Conservation (phyloP, 1,284 basidiomycete genomes). For the Apiotrichum akiyoshidainum region DNA sequence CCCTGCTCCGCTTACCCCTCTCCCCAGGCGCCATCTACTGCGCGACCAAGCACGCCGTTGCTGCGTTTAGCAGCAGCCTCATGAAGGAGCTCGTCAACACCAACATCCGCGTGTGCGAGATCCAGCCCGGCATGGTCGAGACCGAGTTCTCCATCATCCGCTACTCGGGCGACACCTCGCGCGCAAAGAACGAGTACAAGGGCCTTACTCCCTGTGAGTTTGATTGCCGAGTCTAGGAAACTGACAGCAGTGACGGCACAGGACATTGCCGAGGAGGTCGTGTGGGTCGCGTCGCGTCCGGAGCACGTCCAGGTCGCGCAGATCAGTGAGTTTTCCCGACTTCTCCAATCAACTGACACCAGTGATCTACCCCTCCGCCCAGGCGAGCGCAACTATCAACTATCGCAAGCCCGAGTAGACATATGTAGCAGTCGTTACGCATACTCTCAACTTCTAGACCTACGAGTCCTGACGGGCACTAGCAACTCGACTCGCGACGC, state of each 20-base stretch:
- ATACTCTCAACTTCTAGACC: too few relatives aligned
- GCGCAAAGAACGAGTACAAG: conserved; percentile 84
- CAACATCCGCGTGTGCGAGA: conserved; percentile 83
- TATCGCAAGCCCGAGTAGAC: conserved; percentile 24
- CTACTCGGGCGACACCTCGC: conserved; percentile 73
- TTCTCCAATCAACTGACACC: too few relatives aligned
- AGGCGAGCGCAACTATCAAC: conserved; percentile 41
- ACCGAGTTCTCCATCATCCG: conserved; percentile 75
- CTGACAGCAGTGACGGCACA: conserved; percentile 53
- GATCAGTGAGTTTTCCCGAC: conserved; percentile 38
- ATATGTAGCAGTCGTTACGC: background rate
- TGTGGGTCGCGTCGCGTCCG: conserved; percentile 56
- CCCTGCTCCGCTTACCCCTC: background rate
- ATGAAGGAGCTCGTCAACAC: conserved; percentile 84
- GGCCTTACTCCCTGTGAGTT: conserved; percentile 58
- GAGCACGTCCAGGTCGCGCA: conserved; percentile 21
- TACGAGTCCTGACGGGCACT: too few relatives aligned
- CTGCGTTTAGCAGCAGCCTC: conserved; percentile 78
- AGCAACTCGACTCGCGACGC: too few relatives aligned
- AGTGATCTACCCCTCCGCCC: conserved; percentile 44
- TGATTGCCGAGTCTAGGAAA: background rate
- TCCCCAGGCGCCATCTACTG: conserved; percentile 55
- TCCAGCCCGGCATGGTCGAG: conserved; percentile 63
- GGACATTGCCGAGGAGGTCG: conserved; percentile 95
- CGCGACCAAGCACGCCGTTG: conserved; percentile 62